A percentile compares a stretch with the other conserved stretches of the same genome.
Conservation (phyloP, 768 basidiomycete genomes). For the Russula sp. region DNA sequence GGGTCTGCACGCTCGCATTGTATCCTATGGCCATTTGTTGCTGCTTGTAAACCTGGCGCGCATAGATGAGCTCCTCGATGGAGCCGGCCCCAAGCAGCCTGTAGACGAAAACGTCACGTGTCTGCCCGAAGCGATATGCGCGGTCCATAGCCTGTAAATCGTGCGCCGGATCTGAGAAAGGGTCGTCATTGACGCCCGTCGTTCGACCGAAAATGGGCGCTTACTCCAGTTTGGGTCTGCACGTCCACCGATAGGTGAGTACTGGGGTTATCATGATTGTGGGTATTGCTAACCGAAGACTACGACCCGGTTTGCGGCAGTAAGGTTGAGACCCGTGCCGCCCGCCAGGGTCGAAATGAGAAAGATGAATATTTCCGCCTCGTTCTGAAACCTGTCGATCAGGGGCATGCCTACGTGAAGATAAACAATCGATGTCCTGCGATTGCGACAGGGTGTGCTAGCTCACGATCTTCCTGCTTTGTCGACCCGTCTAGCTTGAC, state of each 20-base stretch:
- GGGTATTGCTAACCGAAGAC: constrained; percentile 56
- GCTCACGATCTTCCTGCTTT: constrained; percentile 58
- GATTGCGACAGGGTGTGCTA: background rate
- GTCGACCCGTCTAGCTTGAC: constrained; percentile 78
- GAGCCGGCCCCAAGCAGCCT: constrained; percentile 83
- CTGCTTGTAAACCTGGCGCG: constrained; percentile 87
- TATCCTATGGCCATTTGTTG: constrained; percentile 93
- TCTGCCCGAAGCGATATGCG: constrained; percentile 83
- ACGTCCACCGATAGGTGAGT: background rate
- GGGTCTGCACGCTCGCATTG: constrained; percentile 74
- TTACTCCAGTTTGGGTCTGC: constrained; percentile 93
- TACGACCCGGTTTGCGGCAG: constrained; percentile 91
- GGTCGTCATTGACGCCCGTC: background rate
- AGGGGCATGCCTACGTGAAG: constrained; percentile 63
- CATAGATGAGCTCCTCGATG: constrained; percentile 83
- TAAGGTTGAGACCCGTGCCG: constrained; percentile 85
- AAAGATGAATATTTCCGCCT: constrained; percentile 70
- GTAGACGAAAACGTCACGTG: constrained; percentile 77
- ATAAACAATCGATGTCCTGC: background rate
- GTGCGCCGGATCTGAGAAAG: constrained; percentile 77
- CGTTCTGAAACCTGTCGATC: constrained; percentile 77
- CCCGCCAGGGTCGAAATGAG: constrained; percentile 89
- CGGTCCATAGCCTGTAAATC: constrained; percentile 91
- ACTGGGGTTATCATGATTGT: background rate
- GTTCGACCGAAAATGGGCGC: constrained; percentile 28